Base-by-base conservation (phyloP, 371 early-diverging fungal genomes). In the Haplosporangium sp. region DNA sequence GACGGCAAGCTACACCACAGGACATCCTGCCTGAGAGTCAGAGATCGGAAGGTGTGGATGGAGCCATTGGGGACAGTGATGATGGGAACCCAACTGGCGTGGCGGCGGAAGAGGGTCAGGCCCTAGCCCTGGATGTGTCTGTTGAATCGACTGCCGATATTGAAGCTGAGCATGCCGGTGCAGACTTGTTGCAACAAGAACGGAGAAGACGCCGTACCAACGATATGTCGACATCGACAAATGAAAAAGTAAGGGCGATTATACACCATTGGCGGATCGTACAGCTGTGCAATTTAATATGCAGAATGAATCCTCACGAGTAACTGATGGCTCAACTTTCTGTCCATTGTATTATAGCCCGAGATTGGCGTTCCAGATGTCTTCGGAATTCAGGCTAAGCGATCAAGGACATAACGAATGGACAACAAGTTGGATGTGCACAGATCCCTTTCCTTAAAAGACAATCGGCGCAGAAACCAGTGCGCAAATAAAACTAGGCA, bases 321-420 rank as follows among this genome's bases (percentile, higher is more conserved):
- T 29, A 29, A 29, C 29, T 29, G 29, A 29, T 29, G 29, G 29
- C 29, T 29, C 29, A 29, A 29, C 29, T 29, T 29, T 29, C 29
- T 29, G 4, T 29, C 29, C 29, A 29, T 29, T 29, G 29, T 29
- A 29, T 29, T 29, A 4, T 69, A 87, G 84, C 83, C 86, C 52
- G 88, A 87, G 72, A 67, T 83, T 23, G 88, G 88, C 47, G 86
- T 87, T 9, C 88, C 88, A 5, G 80, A 87, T 59, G 82, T 87
- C 42, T 74, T 81, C 41, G 69, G 73, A 13, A 87, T 87, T 54
- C 83, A 86, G 59, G 74, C 84, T 9, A 83, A 84, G 59, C 45
- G 76, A 54, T 66, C 76, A 18, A 55, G 72, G 18, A 55, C 64
- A 45, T 74, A 64, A 45, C 37, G 12, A 47, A 10, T 11, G 38